Evolutionary conservation across 495 filamentous ascomycete species (phyloP).

Genomic region (Pyronema domesticum): DNA sequence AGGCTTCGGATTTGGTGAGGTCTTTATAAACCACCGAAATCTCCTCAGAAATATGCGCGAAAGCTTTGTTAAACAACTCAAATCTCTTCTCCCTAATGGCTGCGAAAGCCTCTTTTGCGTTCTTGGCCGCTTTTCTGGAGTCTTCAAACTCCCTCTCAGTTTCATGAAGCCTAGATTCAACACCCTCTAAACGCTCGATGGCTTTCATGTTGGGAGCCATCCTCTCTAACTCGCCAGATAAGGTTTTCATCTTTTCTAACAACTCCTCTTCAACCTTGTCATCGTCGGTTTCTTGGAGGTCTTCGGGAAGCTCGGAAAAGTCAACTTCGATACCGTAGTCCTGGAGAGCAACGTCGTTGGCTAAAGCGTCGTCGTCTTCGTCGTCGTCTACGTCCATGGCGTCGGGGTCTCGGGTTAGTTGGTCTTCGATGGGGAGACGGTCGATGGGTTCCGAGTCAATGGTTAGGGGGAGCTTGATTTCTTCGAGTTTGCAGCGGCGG

Average conservation of each 20-base stretch:
- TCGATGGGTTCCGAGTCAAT: constrained; percentile 59
- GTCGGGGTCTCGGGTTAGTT: constrained; percentile 45
- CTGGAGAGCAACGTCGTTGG: constrained; percentile 37
- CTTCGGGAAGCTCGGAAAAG: constrained; percentile 72
- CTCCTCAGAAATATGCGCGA: constrained; percentile 84
- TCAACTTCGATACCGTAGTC: constrained; percentile 89
- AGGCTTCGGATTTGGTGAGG: constrained; percentile 49
- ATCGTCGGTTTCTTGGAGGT: constrained; percentile 41
- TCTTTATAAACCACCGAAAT: constrained; percentile 90
- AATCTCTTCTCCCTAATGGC: constrained; percentile 63
- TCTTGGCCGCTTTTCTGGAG: constrained; percentile 50
- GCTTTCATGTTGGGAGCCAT: constrained; percentile 93
- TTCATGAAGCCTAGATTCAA: constrained; percentile 62
- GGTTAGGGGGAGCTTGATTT: constrained; percentile 67
- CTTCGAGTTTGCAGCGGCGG: constrained; percentile 79
- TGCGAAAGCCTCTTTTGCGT: constrained; percentile 66
- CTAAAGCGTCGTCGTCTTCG: constrained; percentile 35
- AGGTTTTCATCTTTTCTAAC: constrained; percentile 51
- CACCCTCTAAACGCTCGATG: constrained; percentile 74
- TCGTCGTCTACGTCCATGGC: constrained; percentile 79
- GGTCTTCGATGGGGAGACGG: constrained; percentile 70
- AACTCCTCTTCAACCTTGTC: constrained; percentile 61
- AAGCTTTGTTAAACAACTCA: constrained; percentile 87
- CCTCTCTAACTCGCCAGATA: constrained; percentile 69
- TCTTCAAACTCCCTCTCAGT: constrained; percentile 83